These are phyloP conservation scores for Sarcocystis neurona DNA, from an alignment of 169 alveolate species.

Conservation along the genomic window DNA sequence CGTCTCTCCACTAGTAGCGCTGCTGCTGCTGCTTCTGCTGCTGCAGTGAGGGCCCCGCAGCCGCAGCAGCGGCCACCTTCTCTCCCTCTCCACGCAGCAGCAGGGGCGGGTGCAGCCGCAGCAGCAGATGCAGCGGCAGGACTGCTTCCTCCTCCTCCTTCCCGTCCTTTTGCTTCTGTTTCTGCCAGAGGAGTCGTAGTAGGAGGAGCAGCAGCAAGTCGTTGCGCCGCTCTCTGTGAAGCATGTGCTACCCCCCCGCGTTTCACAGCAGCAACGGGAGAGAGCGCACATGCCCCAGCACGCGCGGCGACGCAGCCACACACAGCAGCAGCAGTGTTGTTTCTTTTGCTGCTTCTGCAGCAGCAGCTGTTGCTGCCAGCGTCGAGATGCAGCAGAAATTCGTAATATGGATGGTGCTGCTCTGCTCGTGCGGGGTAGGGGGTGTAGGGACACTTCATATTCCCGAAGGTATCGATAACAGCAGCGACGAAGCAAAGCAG, in stretches of 20 bases:
- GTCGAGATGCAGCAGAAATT: background rate
- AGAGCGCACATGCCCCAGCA: background rate
- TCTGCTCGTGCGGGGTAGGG: constrained; percentile 52
- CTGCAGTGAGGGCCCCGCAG: constrained; percentile 17
- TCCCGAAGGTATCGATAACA: constrained; percentile 51
- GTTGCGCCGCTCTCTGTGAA: no score
- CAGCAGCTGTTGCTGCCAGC: background rate
- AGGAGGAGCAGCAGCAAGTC: no score
- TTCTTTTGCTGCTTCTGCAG: background rate
- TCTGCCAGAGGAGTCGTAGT: no score
- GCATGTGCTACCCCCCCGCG: background rate
- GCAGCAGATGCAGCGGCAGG: background rate
- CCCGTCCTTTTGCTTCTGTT: no score
- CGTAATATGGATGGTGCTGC: constrained; percentile 43
- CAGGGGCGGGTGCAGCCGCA: constrained; percentile 16
- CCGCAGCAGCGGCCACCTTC: no score
- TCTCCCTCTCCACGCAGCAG: constrained; percentile 19
- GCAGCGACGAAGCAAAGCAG: constrained; percentile 52
- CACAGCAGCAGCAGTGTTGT: background rate
- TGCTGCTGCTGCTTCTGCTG: constrained; percentile 27
- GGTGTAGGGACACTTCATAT: constrained; percentile 63
- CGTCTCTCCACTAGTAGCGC: background rate
- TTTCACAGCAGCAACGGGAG: constrained; percentile 22
- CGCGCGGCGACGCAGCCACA: background rate
- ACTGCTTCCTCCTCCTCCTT: no score